A percentile compares a stretch with the other conserved stretches of the same genome.
phyloP scores from a whole-genome alignment of 805 yeast genomes.

The Maudiozyma turicensis region DNA sequence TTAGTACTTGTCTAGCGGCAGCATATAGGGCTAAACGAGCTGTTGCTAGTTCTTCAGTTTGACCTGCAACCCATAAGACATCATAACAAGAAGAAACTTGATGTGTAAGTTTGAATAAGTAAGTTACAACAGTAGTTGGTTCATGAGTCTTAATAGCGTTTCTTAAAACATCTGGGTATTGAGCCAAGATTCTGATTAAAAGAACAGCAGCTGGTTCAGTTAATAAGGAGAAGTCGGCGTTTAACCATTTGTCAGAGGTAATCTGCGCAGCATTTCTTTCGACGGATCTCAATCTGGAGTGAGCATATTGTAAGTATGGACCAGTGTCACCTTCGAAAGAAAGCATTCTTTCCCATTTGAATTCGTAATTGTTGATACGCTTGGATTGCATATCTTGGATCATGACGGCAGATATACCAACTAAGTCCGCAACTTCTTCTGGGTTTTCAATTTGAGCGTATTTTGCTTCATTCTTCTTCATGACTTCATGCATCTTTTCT shows the following conservation, averaged over 20 bases:
- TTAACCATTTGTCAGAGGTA: conserved; percentile 32
- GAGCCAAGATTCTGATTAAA: conserved; percentile 69
- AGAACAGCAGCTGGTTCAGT: conserved; percentile 62
- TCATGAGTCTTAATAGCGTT: conserved; percentile 77
- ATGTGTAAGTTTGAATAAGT: conserved; percentile 84
- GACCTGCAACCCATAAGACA: conserved; percentile 94
- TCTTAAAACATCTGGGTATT: conserved; percentile 84
- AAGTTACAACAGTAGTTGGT: conserved; percentile 91
- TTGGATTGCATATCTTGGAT: conserved; percentile 98
- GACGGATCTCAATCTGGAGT: conserved; percentile 90
- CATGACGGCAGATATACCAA: conserved; percentile 97
- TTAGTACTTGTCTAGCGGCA: conserved; percentile 80
- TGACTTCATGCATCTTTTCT: conserved; percentile 90
- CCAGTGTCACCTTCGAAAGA: conserved; percentile 99
- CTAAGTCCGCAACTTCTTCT: conserved; percentile 86
- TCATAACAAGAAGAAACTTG: conserved; percentile 95
- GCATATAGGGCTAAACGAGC: conserved; percentile 90
- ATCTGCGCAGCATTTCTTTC: conserved; percentile 67
- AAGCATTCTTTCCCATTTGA: conserved; percentile 96
- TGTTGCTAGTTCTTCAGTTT: conserved; percentile 70
- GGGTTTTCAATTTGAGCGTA: conserved; percentile 91
- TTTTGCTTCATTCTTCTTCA: conserved; percentile 84
- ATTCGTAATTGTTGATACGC: conserved; percentile 90
- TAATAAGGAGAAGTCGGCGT: conserved; percentile 52
- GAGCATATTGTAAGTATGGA: conserved; percentile 97